Evolutionary conservation across 495 filamentous ascomycete species (phyloP), one percentile per base, ranked within the genome.

Genomic region (Aspergillus sclerotiicarbonarius): DNA sequence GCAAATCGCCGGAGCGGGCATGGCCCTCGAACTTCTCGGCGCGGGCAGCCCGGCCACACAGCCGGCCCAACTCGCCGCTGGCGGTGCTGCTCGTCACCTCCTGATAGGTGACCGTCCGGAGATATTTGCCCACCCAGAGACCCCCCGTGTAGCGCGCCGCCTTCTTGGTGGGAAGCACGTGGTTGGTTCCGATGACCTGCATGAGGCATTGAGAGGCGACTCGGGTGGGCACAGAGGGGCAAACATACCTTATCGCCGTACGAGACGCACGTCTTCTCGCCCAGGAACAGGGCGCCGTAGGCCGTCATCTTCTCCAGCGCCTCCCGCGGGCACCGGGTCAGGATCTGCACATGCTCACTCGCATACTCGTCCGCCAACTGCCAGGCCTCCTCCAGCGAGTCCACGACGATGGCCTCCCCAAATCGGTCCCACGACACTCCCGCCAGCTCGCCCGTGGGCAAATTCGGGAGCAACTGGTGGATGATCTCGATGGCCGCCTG

Each of bases 21-120:
- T 83, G 80, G 0, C 78, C 79, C 56, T 82, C 80, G 56, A 83
- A 83, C 18, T 70, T 71, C 70, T 83, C 80, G 6, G 73, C 79
- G 9, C 80, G 60, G n/a, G 80, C 76, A 31, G 76, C 70, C 6
- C 80, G 66, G 7, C 71, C 80, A 62, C 80, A 82, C 1, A 83
- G 67, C n/a, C 71, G 62, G 7, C 80, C 80, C 6, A 83, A 67
- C 56, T 79, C 67, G 4, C 73, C 79, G 66, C 77, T 80, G 13
- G 77, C 78, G 43, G 75, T 65, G 10, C 67, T 65, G 0, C 62
- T 61, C 5, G 61, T 71, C 0, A 83, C 78, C 51, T 83, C 80
- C 60, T 83, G 80, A 50, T 81, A 83, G 4, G 79, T 82, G 19
- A 77, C 72, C 0, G 79, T 83, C 48, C 71, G 68, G 15, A 82